These are phyloP conservation scores for Plasmodium falciparum DNA, from an alignment of 169 alveolate species.

Conservation along the genomic window DNA sequence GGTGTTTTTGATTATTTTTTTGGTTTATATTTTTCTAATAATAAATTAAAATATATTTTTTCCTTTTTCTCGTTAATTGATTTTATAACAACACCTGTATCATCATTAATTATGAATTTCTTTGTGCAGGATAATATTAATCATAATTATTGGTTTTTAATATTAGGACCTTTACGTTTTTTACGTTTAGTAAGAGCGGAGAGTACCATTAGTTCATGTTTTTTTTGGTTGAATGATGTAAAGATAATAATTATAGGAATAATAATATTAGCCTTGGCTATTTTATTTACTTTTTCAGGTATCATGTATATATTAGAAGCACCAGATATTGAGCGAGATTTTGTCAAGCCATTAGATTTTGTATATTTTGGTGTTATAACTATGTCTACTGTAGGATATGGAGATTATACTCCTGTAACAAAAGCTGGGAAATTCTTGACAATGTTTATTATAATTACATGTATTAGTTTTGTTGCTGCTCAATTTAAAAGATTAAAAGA, in stretches of 20 bases:
- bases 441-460: constrained; percentile 79
- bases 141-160: constrained; percentile 76
- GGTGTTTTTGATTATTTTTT: constrained; percentile 80
- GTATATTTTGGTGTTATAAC: constrained; percentile 86
- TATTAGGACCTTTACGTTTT: constrained; percentile 84
- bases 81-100: constrained; percentile 83
- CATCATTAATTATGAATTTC: constrained; percentile 77
- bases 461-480: constrained; percentile 84
- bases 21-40: constrained; percentile 78
- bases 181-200: constrained; percentile 85
- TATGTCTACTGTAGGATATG: constrained; percentile 88
- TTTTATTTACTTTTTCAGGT: constrained; percentile 86
- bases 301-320: constrained; percentile 85
- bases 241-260: constrained; percentile 84
- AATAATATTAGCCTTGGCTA: constrained; percentile 81
- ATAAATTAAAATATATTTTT: constrained; percentile 78
- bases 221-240: constrained; percentile 83
- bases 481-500: constrained; percentile 85
- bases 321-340: constrained; percentile 77
- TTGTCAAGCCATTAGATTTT: constrained; percentile 82
- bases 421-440: constrained; percentile 79
- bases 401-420: constrained; percentile 85
- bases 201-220: constrained; percentile 81
- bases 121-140: constrained; percentile 60
- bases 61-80: constrained; percentile 84